Evolutionary conservation across 768 basidiomycete genomes (phyloP).

Genomic region (Boletus bicolor): DNA sequence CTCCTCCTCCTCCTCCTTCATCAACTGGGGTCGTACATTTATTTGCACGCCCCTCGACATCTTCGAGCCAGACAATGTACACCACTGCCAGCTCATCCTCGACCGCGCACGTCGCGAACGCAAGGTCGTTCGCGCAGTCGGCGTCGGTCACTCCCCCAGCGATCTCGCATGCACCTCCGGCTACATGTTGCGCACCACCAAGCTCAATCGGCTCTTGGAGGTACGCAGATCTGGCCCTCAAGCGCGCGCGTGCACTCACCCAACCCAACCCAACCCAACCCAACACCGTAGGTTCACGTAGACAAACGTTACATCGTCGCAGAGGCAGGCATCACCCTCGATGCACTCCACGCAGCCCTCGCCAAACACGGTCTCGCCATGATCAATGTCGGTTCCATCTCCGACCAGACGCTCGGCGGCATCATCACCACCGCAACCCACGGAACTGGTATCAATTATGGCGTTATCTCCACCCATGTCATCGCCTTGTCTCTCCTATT

Average conservation of each 20-base stretch:
- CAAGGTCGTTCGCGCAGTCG: slow-evolving; percentile 74
- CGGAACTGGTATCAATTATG: slow-evolving; percentile 79
- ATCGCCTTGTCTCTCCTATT: slow-evolving; percentile 71
- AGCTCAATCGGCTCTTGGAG: slow-evolving; percentile 69
- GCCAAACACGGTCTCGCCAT: slow-evolving; percentile 71
- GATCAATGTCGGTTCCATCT: slow-evolving; percentile 92
- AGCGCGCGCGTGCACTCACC: too few relatives aligned
- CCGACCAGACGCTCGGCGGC: slow-evolving; percentile 92
- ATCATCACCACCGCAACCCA: slow-evolving; percentile 94
- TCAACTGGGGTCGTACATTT: slow-evolving; percentile 88
- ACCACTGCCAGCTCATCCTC: slow-evolving; percentile 70
- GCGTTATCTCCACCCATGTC: slow-evolving; percentile 80
- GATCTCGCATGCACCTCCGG: slow-evolving; percentile 90
- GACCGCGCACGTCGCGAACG: slow-evolving; percentile 76
- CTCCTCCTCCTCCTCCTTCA: slow-evolving; percentile 39
- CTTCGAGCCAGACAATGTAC: slow-evolving; percentile 70
- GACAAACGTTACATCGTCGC: slow-evolving; percentile 66
- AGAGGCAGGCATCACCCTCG: slow-evolving; percentile 77
- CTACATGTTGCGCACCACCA: slow-evolving; percentile 79
- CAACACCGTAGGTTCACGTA: slow-evolving; percentile 54
- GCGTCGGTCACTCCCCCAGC: slow-evolving; percentile 89
- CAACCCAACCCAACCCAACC: not conserved
- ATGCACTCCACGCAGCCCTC: slow-evolving; percentile 68
- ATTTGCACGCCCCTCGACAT: slow-evolving; percentile 62
- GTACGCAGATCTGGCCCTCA: slow-evolving; percentile 44